Conservation (phyloP, 345 rosid genomes). For the Acer negundo region DNA sequence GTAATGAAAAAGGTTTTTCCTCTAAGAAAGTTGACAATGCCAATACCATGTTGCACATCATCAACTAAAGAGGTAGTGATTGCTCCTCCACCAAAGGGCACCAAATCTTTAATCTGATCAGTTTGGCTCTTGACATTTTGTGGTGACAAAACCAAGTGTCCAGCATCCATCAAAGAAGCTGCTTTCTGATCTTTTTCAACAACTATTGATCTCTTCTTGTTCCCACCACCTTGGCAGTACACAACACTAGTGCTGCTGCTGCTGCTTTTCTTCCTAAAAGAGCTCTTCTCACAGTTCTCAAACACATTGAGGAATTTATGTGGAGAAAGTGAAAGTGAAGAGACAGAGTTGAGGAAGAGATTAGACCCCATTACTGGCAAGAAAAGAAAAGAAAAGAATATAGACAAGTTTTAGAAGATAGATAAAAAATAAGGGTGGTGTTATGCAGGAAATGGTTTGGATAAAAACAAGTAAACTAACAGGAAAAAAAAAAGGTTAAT, state of each 20-base stretch:
- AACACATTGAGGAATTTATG: slow-evolving; percentile 27
- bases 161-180: slow-evolving; percentile 49
- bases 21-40: slow-evolving; percentile 77
- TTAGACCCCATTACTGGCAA: slow-evolving; percentile 62
- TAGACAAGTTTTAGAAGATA: slow-evolving; percentile 26
- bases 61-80: slow-evolving; percentile 48
- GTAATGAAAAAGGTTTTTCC: slow-evolving; percentile 76
- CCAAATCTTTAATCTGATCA: slow-evolving; percentile 57
- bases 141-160: slow-evolving; percentile 58
- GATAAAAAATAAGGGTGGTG: slow-evolving; percentile 23
- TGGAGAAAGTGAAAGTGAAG: slow-evolving; percentile 29
- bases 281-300: slow-evolving; percentile 27
- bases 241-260: slow-evolving; percentile 6
- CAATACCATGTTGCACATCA: slow-evolving; percentile 66
- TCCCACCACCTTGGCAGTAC: slow-evolving; percentile 62
- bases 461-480: slow-evolving; percentile 56
- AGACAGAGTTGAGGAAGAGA: slow-evolving; percentile 53
- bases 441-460: slow-evolving; percentile 45
- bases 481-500: slow-evolving; percentile 18
- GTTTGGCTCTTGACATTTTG: slow-evolving; percentile 47
- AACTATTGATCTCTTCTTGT: slow-evolving; percentile 48
- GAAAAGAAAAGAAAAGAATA: slow-evolving; percentile 36
- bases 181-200: slow-evolving; percentile 42
- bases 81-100: slow-evolving; percentile 39
- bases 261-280: slow-evolving; percentile 32